A percentile compares a stretch with the other conserved stretches of the same genome.
These are phyloP conservation scores for Copromyces sp. DNA, from an alignment of 495 filamentous ascomycete genomes.

Conservation along the genomic window DNA sequence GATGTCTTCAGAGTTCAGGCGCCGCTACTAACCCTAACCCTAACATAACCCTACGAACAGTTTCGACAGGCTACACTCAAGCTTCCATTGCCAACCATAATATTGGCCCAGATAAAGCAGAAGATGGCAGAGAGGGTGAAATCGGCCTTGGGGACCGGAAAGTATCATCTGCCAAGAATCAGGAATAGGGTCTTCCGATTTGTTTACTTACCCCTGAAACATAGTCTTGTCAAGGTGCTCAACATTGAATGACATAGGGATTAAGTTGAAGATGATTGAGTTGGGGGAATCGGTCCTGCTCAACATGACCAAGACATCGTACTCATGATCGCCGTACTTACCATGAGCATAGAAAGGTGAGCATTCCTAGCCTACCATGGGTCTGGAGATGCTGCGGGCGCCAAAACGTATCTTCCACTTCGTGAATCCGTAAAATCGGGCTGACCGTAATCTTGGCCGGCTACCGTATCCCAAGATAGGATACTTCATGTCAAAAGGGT, in stretches of 20 bases:
- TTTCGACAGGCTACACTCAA: not conserved
- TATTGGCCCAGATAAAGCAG: not conserved
- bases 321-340: not conserved
- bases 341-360: not conserved
- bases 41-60: no score
- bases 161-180: not conserved
- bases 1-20: not conserved
- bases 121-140: not conserved
- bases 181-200: not conserved
- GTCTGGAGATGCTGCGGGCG: not conserved
- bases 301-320: not conserved
- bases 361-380: not conserved
- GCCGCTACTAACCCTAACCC: not conserved
- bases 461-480: not conserved
- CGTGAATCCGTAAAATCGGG: not conserved
- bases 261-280: not conserved
- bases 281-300: not conserved
- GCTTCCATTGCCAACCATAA: not conserved
- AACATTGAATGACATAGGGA: not conserved
- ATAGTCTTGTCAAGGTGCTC: not conserved
- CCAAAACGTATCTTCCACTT: not conserved
- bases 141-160: not conserved
- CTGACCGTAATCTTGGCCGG: not conserved
- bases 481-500: not conserved
- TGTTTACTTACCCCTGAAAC: not conserved